Evolutionary conservation across 2,329 filamentous ascomycete species (phyloP), one percentile per base, ranked within the genome.

Genomic region (Cercospora canescens): DNA sequence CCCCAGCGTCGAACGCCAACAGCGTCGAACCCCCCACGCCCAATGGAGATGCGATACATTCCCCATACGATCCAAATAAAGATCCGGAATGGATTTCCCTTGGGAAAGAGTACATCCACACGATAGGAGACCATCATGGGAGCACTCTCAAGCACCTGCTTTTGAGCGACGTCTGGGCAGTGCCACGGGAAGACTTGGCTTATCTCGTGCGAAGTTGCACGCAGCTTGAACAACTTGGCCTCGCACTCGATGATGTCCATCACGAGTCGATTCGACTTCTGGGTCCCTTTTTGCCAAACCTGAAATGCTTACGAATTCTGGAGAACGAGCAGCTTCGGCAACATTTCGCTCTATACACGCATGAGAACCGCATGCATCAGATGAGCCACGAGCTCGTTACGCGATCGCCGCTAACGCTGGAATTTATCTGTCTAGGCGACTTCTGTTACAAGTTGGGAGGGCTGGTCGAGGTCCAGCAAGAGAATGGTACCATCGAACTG

Each of bases 181-280:
- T 89, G 2, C 81, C 81, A 16, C 78, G 81, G 2, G 74, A 79
- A 1, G 78, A 84, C 4, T 76, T 89, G 8, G 81, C 80, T 34
- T 81, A 82, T 7, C 76, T 89, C 6, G 83, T 86, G 34, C 82
- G 83, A 58, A 77, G 77, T 9, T 87, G 86, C 65, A 86, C 87
- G 0, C 81, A 87, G 61, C 77, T 89, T 14, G 86, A 88, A 67
- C 86, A 89, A 70, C 77, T 89, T 1, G 86, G 81, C 28, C 76
- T 88, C 24, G 82, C 85, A 7, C 78, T 84, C 16, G 78, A 82
- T 85, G 85, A 88, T 82, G 87, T 65, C 76, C 85, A 68, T 79
- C 87, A 45, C 78, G 82, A 6, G 82, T 85, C 37, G 12, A 35
- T 75, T 14, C 64, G 70, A 5, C 63, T 73, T 2, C 71, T 82